Conservation (phyloP, 2,329 filamentous ascomycete genomes). For the Aspergillus hortae region DNA sequence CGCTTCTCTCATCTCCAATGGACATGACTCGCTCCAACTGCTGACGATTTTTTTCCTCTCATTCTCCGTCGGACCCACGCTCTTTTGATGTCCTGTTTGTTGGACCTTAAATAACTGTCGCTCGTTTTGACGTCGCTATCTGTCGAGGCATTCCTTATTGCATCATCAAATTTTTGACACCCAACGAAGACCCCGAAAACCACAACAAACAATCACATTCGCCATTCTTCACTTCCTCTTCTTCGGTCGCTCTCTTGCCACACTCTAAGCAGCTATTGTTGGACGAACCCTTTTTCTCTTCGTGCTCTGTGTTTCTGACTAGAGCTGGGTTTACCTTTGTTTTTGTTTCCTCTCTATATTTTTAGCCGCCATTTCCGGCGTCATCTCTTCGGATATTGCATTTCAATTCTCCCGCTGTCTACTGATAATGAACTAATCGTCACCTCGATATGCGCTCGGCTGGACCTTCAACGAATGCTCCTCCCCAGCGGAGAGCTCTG, state of each 20-base stretch:
- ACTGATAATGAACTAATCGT: slow-evolving; percentile 30
- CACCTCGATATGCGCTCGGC: slow-evolving; percentile 30
- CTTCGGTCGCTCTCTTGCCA: neutral
- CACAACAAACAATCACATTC: slow-evolving; percentile 20
- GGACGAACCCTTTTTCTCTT: slow-evolving; percentile 9
- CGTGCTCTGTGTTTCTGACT: slow-evolving; percentile 6
- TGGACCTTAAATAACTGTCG: slow-evolving; percentile 14
- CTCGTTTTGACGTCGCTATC: slow-evolving; percentile 18
- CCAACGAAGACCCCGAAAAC: slow-evolving; percentile 7
- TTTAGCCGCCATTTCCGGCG: slow-evolving; percentile 1
- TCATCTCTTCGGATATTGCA: slow-evolving; percentile 6
- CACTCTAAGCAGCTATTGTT: slow-evolving; percentile 5
- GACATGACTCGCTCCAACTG: slow-evolving; percentile 14
- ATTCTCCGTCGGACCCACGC: slow-evolving; percentile 15
- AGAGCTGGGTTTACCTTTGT: slow-evolving; percentile 8
- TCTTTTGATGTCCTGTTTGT: slow-evolving; percentile 16
- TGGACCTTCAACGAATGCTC: slow-evolving; percentile 24
- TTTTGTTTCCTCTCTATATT: slow-evolving; percentile 3
- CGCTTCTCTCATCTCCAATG: slow-evolving; percentile 11
- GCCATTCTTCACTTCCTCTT: neutral
- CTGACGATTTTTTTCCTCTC: slow-evolving; percentile 9
- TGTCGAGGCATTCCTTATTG: slow-evolving; percentile 28
- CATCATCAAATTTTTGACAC: slow-evolving; percentile 19
- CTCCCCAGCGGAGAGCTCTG: slow-evolving; percentile 40
- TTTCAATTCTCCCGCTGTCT: slow-evolving; percentile 10